Evolutionary conservation across 352 stramenopile species (phyloP), one percentile per base, ranked within the genome.

Genomic region (Phytopythium boreale): DNA sequence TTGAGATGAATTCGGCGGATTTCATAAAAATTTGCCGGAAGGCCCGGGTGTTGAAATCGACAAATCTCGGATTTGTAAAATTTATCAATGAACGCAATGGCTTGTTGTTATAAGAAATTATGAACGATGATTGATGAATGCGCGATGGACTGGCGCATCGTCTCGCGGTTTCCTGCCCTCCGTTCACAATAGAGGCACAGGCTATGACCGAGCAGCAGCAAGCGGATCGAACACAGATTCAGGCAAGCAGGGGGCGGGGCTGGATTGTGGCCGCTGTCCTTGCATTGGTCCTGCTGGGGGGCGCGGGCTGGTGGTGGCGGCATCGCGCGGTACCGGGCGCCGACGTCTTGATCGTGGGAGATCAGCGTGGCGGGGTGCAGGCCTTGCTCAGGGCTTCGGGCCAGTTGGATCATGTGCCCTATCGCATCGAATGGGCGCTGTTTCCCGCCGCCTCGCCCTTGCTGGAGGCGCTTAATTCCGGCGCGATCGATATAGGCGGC

Each of bases 51-150:
- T 50, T 50, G 43, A 50, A 50, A 50, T 50, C 43, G 43, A 50
- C 43, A 50, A 50, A 50, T 50, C 43, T 50, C 43, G 43, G 43
- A 50, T 50, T 50, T 50, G 43, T 50, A 50, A 50, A 50, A 50
- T 50, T 50, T 50, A 50, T 50, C 43, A 50, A 50, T 50, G 43
- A 50, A 50, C 43, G 43, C 43, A 50, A 50, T 50, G 43, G 43
- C 43, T 50, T 50, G 43, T 50, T 50, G 43, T 50, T 50, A 50
- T 50, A 50, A 50, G 43, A 50, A 50, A 50, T 50, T 50, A 50
- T 50, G 43, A 50, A 50, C 43, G 43, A 50, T 50, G 43, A 50
- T 50, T 50, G 43, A 50, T 50, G 43, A 50, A 50, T 50, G 43
- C 43, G 43, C 43, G 43, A 50, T 50, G 43, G 43, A 50, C 43